Conservation (phyloP, 805 yeast genomes). For the Pichia occidentalis region DNA sequence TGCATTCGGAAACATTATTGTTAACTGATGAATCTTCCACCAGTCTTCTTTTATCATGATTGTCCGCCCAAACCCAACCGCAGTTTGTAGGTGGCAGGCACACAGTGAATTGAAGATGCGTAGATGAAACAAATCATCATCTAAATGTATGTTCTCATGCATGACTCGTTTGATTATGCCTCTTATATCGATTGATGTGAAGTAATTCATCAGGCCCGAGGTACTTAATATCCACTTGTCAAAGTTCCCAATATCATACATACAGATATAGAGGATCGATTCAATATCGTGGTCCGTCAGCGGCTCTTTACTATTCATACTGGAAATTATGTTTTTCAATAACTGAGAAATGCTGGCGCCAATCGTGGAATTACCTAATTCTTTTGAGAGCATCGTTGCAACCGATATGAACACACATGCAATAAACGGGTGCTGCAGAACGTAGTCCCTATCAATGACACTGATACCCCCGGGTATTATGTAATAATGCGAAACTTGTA, state of each 20-base stretch:
- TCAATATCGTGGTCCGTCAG: slow-evolving; percentile 55
- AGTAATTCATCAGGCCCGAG: slow-evolving; percentile 43
- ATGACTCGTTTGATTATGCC: slow-evolving; percentile 34
- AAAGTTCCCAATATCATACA: slow-evolving; percentile 39
- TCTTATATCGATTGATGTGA: slow-evolving; percentile 40
- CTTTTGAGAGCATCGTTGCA: slow-evolving; percentile 52
- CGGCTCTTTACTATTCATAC: slow-evolving; percentile 35
- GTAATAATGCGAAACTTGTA: slow-evolving; percentile 52
- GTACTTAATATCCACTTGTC: slow-evolving; percentile 49
- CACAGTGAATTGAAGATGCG: slow-evolving; percentile 49
- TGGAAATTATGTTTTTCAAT: slow-evolving; percentile 44
- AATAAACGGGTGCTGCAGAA: slow-evolving; percentile 45
- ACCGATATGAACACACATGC: slow-evolving; percentile 47
- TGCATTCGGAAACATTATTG: slow-evolving; percentile 42
- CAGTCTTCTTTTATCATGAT: slow-evolving; percentile 32
- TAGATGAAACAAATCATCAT: slow-evolving; percentile 44
- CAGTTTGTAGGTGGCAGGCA: slow-evolving; percentile 44
- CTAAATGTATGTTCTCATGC: slow-evolving; percentile 17
- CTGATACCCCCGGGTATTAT: slow-evolving; percentile 57
- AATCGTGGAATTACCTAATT: slow-evolving; percentile 40
- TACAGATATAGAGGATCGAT: slow-evolving; percentile 47
- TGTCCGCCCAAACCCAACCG: slow-evolving; percentile 46
- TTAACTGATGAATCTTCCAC: slow-evolving; percentile 36
- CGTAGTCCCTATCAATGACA: slow-evolving; percentile 40
- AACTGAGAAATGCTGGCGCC: slow-evolving; percentile 42